Conservation (phyloP, 2,329 filamentous ascomycete species). For the Gnomoniopsis smithogilvyi region DNA sequence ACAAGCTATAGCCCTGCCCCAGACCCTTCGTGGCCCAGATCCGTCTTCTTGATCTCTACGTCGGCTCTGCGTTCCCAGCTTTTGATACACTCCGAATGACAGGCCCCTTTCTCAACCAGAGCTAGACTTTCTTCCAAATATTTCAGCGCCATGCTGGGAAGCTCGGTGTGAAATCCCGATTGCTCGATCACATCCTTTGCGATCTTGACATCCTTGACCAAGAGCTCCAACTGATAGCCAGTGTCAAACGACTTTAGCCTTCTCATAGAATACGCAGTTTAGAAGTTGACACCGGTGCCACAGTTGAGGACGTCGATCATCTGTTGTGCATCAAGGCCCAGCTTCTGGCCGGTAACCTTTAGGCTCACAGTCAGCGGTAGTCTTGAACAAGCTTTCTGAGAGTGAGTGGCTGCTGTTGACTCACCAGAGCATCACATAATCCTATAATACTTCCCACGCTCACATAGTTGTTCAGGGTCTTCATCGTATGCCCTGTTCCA, state of each 20-base stretch:
- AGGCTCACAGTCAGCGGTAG: not conserved
- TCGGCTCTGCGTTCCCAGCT: constrained; percentile 2
- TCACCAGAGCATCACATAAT: not conserved
- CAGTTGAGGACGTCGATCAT: constrained; percentile 1
- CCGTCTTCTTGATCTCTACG: not conserved
- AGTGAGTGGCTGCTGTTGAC: not conserved
- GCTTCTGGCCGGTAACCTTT: not conserved
- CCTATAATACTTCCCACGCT: constrained; percentile 3
- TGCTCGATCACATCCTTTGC: not conserved
- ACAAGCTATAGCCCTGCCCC: not conserved
- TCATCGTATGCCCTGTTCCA: not conserved
- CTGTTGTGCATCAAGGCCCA: not conserved
- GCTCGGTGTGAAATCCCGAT: not conserved
- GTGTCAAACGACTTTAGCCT: not conserved
- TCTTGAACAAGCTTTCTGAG: not conserved
- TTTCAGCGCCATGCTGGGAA: not conserved
- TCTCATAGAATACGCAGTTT: not conserved
- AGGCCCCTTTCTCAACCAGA: not conserved
- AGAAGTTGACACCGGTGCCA: not conserved
- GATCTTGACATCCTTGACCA: constrained; percentile 3
- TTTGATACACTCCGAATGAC: constrained; percentile 3
- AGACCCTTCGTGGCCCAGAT: not conserved
- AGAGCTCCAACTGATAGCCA: not conserved
- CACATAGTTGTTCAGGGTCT: constrained; percentile 4
- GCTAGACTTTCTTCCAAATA: not conserved